Conservation (phyloP, 2,329 filamentous ascomycete genomes). For the Daldinia sp. region DNA sequence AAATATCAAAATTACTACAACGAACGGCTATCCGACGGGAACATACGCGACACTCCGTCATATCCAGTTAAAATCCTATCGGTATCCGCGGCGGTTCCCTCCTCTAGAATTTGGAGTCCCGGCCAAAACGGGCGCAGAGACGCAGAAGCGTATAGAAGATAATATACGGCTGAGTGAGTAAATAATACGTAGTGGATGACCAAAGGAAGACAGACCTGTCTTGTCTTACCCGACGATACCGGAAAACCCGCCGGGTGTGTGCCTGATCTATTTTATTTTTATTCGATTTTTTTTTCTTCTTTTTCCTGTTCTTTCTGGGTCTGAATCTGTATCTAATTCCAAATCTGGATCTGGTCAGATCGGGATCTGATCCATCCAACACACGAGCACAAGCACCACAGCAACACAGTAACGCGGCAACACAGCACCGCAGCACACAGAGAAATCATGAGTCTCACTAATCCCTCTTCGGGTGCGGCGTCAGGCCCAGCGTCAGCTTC, state of each 20-base stretch:
- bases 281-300: conserved; percentile 10
- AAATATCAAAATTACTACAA: conserved; percentile 15
- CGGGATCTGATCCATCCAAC: conserved; percentile 24
- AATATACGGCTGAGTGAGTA: conserved; percentile 21
- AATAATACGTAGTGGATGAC: conserved; percentile 1
- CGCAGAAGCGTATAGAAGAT: conserved; percentile 31
- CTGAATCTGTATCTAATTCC: conserved; percentile 25
- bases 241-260: conserved; percentile 26
- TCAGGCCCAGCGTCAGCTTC: conserved; percentile 63
- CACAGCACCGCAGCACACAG: background rate
- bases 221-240: conserved; percentile 42
- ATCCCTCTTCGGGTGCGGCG: conserved; percentile 62
- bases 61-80: conserved; percentile 25
- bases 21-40: conserved; percentile 27
- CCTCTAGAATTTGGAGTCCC: conserved; percentile 16
- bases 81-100: conserved; percentile 27
- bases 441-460: conserved; percentile 64
- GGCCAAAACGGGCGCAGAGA: conserved; percentile 14
- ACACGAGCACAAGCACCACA: conserved; percentile 26
- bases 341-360: conserved; percentile 25
- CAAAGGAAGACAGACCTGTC: conserved; percentile 33
- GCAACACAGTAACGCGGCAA: background rate
- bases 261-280: conserved; percentile 11
- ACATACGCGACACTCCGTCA: conserved; percentile 20
- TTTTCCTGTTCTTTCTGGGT: conserved; percentile 11